Evolutionary conservation across 495 filamentous ascomycete species (phyloP).

Genomic region (Bacidia gigantensis): DNA sequence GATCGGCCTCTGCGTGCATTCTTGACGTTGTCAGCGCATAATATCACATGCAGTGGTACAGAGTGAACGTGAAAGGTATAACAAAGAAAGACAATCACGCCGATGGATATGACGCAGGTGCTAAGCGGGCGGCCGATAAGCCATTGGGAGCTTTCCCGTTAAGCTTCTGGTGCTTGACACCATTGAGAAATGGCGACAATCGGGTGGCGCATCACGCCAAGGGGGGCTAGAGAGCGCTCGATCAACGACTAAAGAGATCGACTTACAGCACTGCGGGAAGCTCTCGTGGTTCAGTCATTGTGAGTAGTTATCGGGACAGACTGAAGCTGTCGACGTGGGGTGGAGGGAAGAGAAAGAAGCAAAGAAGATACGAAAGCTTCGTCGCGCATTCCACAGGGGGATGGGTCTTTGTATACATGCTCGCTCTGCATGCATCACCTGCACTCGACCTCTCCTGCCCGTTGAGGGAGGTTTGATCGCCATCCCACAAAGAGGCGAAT

Average conservation of each 20-base stretch:
- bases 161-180: neutral
- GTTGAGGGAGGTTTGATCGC: conserved; percentile 2
- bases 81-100: too few relatives aligned
- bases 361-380: neutral
- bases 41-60: too few relatives aligned
- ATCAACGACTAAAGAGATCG: neutral
- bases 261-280: conserved; percentile 4
- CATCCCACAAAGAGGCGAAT: neutral
- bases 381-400: neutral
- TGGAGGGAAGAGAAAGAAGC: neutral
- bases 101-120: too few relatives aligned
- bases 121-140: neutral
- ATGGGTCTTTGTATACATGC: neutral
- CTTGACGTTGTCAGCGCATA: neutral
- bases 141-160: neutral
- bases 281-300: conserved; percentile 3
- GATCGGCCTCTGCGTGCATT: conserved; percentile 3
- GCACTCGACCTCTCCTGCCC: neutral
- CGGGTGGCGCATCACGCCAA: neutral
- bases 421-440: neutral
- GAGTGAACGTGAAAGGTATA: too few relatives aligned
- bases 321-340: neutral
- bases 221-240: neutral
- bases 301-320: neutral
- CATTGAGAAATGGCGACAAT: neutral